Evolutionary conservation across 2,329 filamentous ascomycete genomes (phyloP).

Genomic region (Didymella keratinophila): DNA sequence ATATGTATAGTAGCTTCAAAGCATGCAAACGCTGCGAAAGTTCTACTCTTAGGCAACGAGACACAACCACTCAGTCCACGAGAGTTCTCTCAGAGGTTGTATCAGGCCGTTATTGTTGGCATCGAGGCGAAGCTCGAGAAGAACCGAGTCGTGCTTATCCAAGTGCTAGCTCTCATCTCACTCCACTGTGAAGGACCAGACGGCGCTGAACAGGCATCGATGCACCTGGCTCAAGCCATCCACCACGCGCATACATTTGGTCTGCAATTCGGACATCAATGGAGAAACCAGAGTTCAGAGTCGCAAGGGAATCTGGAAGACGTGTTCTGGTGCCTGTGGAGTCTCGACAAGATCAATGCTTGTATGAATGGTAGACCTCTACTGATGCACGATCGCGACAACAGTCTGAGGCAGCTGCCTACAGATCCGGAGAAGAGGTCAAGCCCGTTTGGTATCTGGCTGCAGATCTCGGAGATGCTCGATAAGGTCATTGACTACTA

Average conservation of each 20-base stretch:
- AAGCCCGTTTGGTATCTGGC: slow-evolving; percentile 58
- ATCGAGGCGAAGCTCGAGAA: slow-evolving; percentile 53
- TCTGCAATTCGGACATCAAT: slow-evolving; percentile 54
- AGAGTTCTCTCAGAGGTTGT: slow-evolving; percentile 56
- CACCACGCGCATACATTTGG: slow-evolving; percentile 60
- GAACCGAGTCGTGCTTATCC: slow-evolving; percentile 58
- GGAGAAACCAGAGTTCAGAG: slow-evolving; percentile 50
- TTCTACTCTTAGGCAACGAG: slow-evolving; percentile 51
- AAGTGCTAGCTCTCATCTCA: slow-evolving; percentile 56
- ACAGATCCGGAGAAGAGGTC: slow-evolving; percentile 54
- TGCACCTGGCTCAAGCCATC: slow-evolving; percentile 58
- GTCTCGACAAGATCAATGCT: slow-evolving; percentile 58
- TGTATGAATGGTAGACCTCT: slow-evolving; percentile 57
- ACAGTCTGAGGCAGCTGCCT: slow-evolving; percentile 53
- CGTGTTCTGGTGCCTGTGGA: slow-evolving; percentile 61
- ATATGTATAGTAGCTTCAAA: slow-evolving; percentile 60
- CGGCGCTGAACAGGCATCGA: slow-evolving; percentile 57
- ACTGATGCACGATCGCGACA: slow-evolving; percentile 58
- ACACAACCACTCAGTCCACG: slow-evolving; percentile 48
- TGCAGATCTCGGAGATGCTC: slow-evolving; percentile 55
- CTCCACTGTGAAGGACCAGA: slow-evolving; percentile 58
- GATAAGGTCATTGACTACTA: slow-evolving; percentile 59
- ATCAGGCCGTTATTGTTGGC: slow-evolving; percentile 53
- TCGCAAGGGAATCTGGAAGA: slow-evolving; percentile 53
- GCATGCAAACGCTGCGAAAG: slow-evolving; percentile 53